Base-by-base conservation (phyloP, 169 alveolate species). In the Plasmodium chabaudi region DNA sequence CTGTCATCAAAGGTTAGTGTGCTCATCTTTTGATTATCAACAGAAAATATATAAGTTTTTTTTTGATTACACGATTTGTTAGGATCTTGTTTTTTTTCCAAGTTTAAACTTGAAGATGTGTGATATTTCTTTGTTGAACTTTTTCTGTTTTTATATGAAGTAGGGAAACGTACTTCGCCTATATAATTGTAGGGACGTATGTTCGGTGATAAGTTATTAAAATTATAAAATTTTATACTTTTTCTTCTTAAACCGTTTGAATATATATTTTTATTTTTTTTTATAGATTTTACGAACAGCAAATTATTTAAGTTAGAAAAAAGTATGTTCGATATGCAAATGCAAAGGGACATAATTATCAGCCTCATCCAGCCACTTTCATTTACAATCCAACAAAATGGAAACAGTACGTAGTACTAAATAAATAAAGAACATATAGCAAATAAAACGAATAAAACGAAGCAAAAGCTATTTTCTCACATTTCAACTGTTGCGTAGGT, bases 311-410 rank as follows among this genome's bases (percentile, higher is more conserved):
- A 1, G 56, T 73, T 60, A 49, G n/a, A 39, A 47, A n/a, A 73
- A 61, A 34, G 5, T 34, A 64, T 42, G 42, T 73, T 73, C 49
- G 87, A 34, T 5, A 73, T 44, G 5, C 57, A 46, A 27, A 73
- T 17, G 63, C 70, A 73, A 55, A 73, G 15, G 69, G 53, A 12
- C 69, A 73, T 19, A 59, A 55, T 64, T 44, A 23, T 49, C 21
- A 53, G 56, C 60, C 46, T 60, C 87, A 73, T 73, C 56, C 72
- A 73, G 42, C 42, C 42, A 4, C 42, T 4, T 34, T 34, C 6
- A 34, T 34, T 34, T 5, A 4, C 42, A 34, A 34, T 0, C 42
- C 4, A 1, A 1, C 39, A 27, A 34, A 34, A 34, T 21, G 25
- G 25, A 21, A 21, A 0, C 25, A 21, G 1, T 21, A 1, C 25